phyloP scores from a whole-genome alignment of 805 yeast genomes.

The Kodamaea neixiangensis region DNA sequence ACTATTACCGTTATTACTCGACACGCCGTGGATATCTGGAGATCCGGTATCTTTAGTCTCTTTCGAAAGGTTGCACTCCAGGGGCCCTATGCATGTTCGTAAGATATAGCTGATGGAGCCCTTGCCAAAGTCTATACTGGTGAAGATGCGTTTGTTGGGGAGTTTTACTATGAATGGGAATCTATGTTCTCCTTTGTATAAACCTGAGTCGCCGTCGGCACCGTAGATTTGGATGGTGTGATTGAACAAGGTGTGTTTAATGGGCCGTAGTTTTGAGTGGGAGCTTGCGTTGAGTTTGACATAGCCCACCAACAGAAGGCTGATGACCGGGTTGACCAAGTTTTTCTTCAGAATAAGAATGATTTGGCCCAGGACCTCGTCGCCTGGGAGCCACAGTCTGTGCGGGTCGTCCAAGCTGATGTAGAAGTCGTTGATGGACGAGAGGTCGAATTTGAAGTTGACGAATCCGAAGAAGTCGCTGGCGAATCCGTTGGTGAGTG shows the following conservation, averaged over 20 bases:
- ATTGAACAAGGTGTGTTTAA: conserved; percentile 54
- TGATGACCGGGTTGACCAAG: conserved; percentile 52
- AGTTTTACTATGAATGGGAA: conserved; percentile 83
- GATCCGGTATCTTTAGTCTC: background rate
- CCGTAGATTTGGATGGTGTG: conserved; percentile 65
- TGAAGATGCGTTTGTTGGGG: conserved; percentile 71
- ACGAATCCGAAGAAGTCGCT: background rate
- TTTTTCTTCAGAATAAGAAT: conserved; percentile 58
- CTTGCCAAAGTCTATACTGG: conserved; percentile 78
- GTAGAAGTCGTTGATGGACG: conserved; percentile 56
- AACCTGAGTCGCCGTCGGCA: conserved; percentile 32
- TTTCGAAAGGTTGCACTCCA: conserved; percentile 8
- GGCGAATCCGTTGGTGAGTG: background rate
- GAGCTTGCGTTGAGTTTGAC: conserved; percentile 56
- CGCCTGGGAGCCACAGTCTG: conserved; percentile 78
- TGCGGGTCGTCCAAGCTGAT: conserved; percentile 75
- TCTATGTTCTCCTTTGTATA: conserved; percentile 81
- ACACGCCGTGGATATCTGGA: background rate
- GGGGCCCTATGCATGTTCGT: conserved; percentile 46
- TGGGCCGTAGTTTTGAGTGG: conserved; percentile 54
- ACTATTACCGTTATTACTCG: background rate
- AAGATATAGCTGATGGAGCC: conserved; percentile 76
- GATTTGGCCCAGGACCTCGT: conserved; percentile 64
- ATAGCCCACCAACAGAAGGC: conserved; percentile 55
- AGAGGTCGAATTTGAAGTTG: conserved; percentile 32